A percentile compares a stretch with the other conserved stretches of the same genome.
phyloP scores from a whole-genome alignment of 352 stramenopile genomes.

The Elongisporangium senticosum region DNA sequence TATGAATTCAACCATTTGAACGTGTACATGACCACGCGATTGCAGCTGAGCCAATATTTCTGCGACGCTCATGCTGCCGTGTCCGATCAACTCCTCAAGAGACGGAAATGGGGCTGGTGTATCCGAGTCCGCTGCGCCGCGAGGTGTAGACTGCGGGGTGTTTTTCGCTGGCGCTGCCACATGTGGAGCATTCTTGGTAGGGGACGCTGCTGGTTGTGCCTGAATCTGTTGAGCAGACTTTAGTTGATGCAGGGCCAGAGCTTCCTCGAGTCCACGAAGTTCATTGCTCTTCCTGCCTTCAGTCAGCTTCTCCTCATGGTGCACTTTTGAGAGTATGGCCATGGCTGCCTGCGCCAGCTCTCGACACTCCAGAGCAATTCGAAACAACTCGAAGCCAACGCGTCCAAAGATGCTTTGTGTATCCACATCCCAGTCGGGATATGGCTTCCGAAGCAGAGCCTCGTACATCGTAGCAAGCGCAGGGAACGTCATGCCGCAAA shows the following conservation, averaged over 20 bases:
- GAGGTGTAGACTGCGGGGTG: conserved; percentile 8
- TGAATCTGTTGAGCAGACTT: neutral
- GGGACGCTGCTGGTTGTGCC: neutral
- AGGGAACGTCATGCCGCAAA: conserved; percentile 35
- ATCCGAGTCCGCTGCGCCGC: conserved; percentile 6
- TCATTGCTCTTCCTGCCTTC: conserved; percentile 1
- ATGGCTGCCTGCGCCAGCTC: neutral
- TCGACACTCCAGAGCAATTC: conserved; percentile 14
- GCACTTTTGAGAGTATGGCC: neutral
- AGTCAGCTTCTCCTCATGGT: conserved; percentile 5
- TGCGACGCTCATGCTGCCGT: conserved; percentile 22
- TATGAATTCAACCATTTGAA: conserved; percentile 21
- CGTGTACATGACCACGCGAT: conserved; percentile 3
- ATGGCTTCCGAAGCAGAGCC: conserved; percentile 20
- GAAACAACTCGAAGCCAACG: conserved; percentile 59
- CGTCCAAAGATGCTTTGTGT: conserved; percentile 42
- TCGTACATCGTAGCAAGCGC: conserved; percentile 53
- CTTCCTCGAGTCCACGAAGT: neutral
- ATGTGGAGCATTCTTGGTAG: neutral
- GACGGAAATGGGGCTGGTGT: conserved; percentile 11
- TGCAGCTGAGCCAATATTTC: conserved; percentile 4
- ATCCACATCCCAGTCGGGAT: conserved; percentile 34
- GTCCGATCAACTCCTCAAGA: conserved; percentile 31
- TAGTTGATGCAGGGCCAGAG: conserved; percentile 1
- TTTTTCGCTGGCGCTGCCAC: neutral